Evolutionary conservation across 805 yeast genomes (phyloP), one percentile per base, ranked within the genome.

Genomic region (Zygotorulaspora florentina): DNA sequence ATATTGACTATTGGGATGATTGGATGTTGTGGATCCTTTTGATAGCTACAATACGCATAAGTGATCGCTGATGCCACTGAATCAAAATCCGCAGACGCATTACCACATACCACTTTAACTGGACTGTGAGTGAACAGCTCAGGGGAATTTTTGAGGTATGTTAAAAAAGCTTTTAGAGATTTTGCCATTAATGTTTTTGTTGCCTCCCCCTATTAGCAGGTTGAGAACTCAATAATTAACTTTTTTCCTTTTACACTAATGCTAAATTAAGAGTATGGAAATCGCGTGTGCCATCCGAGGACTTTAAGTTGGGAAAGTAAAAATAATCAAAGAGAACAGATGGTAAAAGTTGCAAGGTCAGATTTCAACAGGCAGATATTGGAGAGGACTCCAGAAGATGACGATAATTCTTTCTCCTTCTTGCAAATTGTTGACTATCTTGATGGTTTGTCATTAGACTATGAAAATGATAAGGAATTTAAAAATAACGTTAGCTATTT

Each of bases 71-170:
- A 75, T 1, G 87, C 77, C 27, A 89, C 84, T 0, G 97, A 90
- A 64, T 91, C 99, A 68, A 93, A 69, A 64, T 91, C 89, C 48
- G 93, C 90, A 3, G 93, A 79, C 57, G 88, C 93, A 59, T 89
- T 89, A 1, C 97, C 97, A 0, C 57, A 57, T 6, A 59, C 62
- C 12, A 61, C 52, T 23, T 40, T 46, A 35, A 36, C 41, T 18
- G 38, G 27, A n/a, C 43, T 34, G n/a, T 28, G 39, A 13, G 25
- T 34, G 7, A 35, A 15, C 26, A 45, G 27, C 23, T 48, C 35
- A 35, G 44, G 43, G 11, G 46, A 34, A 20, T 38, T 40, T 39
- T 37, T 53, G 16, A 55, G 40, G 28, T 35, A 36, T 15, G 35
- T 37, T 39, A 55, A 36, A 38, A 53, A 55, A 4, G 46, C 42